phyloP scores from a whole-genome alignment of 306 rosid genomes.

The Pueraria montana region DNA sequence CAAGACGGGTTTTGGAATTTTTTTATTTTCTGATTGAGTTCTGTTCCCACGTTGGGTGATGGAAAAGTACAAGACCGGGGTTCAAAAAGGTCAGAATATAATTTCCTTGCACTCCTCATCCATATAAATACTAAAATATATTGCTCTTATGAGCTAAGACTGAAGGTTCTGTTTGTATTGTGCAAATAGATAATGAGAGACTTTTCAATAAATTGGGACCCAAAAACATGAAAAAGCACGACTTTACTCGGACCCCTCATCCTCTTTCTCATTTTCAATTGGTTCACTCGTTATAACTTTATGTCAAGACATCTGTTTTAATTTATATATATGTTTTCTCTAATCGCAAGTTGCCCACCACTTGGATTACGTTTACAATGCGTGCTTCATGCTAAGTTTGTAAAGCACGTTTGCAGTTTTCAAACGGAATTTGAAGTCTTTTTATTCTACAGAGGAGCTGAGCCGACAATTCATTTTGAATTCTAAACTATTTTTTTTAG shows the following conservation, averaged over 20 bases:
- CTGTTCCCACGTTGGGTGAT: conserved; percentile 41
- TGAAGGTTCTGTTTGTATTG: not conserved
- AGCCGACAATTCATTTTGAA: too few relatives aligned
- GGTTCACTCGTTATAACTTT: not conserved
- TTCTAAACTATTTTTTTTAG: too few relatives aligned
- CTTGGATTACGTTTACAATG: not conserved
- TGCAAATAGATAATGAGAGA: conserved; percentile 25
- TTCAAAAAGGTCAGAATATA: conserved; percentile 26
- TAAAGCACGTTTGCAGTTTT: not conserved
- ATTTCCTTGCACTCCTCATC: not conserved
- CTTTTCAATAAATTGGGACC: conserved; percentile 40
- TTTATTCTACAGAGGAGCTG: too few relatives aligned
- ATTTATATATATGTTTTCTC: not conserved
- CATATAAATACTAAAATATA: not conserved
- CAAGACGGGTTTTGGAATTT: conserved; percentile 7
- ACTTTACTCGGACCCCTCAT: not conserved
- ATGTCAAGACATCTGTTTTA: not conserved
- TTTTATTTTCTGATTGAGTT: not conserved
- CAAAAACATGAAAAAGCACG: not conserved
- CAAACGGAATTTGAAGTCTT: not conserved
- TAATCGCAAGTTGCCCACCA: not conserved
- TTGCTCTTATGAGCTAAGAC: not conserved
- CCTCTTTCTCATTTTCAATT: conserved; percentile 6
- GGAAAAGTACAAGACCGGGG: conserved; percentile 15
- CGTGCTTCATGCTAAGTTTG: not conserved